Percentiles rank a stretch among this genome's conserved stretches.
These are phyloP conservation scores for Trapa incisa DNA, from an alignment of 345 rosid genomes.

Conservation along the genomic window DNA sequence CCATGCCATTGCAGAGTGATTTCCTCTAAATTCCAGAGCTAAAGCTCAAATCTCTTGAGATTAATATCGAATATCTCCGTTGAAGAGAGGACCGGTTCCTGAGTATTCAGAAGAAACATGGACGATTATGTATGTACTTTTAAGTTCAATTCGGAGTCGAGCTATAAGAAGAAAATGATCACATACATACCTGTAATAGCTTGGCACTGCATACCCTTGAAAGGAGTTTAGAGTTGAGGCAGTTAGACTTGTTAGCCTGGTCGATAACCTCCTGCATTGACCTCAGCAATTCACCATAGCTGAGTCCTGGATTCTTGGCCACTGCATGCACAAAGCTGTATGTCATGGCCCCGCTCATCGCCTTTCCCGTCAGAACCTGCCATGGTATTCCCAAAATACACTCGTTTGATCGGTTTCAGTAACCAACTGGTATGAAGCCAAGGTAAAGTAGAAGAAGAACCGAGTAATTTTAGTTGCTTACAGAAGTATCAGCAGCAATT, in stretches of 20 bases:
- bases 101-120: background rate
- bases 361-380: slow-evolving; percentile 27
- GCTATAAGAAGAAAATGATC: background rate
- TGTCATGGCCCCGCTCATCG: slow-evolving; percentile 38
- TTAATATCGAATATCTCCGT: slow-evolving; percentile 18
- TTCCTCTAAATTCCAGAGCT: background rate
- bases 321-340: slow-evolving; percentile 18
- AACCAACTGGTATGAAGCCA: background rate
- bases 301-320: slow-evolving; percentile 7
- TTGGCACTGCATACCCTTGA: slow-evolving; percentile 10
- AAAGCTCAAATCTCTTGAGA: slow-evolving; percentile 12
- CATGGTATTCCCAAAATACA: background rate
- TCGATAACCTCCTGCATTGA: slow-evolving; percentile 18
- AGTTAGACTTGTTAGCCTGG: slow-evolving; percentile 15
- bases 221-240: slow-evolving; percentile 15
- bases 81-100: slow-evolving; percentile 30
- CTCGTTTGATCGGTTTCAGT: background rate
- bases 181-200: slow-evolving; percentile 24
- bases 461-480: slow-evolving; percentile 9
- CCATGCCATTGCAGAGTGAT: background rate
- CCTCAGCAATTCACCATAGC: slow-evolving; percentile 23
- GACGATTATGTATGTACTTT: background rate
- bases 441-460: background rate
- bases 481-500: slow-evolving; percentile 33
- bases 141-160: background rate